phyloP scores from a whole-genome alignment of 257 asterid genomes.

The Solanum appendiculatum region DNA sequence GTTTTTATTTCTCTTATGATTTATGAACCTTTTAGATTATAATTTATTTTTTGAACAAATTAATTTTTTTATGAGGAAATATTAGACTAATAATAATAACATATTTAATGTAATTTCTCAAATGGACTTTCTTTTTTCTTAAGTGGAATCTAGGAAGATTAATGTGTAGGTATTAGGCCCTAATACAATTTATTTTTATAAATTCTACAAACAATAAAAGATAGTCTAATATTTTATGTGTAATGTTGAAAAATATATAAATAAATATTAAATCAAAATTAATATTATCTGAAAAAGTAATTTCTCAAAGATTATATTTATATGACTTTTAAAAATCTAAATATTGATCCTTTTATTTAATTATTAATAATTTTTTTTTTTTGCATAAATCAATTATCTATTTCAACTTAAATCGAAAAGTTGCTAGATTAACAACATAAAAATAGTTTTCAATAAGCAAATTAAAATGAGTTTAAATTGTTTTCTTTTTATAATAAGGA shows the following conservation, averaged over 20 bases:
- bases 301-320: not conserved
- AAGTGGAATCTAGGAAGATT: too few species aligned
- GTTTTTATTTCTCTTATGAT: not conserved
- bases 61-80: not conserved
- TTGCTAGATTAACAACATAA: not conserved
- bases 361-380: too few species aligned
- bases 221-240: fast-evolving
- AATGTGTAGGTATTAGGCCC: too few species aligned
- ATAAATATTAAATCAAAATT: not conserved
- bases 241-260: not conserved
- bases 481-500: not conserved
- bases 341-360: too few species aligned
- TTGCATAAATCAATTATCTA: not conserved
- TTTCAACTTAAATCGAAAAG: not conserved
- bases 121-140: too few species aligned
- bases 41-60: not conserved
- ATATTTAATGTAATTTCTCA: too few species aligned
- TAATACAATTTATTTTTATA: too few species aligned
- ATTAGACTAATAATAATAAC: not conserved
- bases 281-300: not conserved
- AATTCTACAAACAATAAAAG: too few species aligned
- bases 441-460: not conserved
- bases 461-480: not conserved
- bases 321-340: not conserved
- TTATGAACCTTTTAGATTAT: not conserved